Percentiles rank a stretch among this genome's conserved stretches.
Evolutionary conservation across 495 filamentous ascomycete species (phyloP).

Genomic region (Penicillium riverlandense): DNA sequence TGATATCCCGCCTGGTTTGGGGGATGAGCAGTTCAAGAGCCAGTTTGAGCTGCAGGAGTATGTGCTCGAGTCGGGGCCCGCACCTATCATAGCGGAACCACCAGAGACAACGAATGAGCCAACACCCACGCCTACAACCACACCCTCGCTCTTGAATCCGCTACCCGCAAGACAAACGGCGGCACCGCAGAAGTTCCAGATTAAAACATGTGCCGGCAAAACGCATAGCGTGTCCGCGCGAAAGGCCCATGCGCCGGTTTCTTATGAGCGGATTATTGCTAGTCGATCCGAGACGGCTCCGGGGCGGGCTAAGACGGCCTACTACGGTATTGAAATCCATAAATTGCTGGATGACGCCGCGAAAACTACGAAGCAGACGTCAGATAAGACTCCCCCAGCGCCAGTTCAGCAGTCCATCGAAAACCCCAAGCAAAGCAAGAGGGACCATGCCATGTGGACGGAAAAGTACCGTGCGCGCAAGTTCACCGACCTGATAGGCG

Average conservation of each 20-base stretch:
- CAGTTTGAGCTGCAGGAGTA: constrained; percentile 30
- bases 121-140: background rate
- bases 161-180: background rate
- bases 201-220: constrained; percentile 63
- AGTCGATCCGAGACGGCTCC: constrained; percentile 59
- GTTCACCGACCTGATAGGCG: constrained; percentile 89
- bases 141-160: background rate
- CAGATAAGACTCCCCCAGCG: constrained; percentile 4
- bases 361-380: constrained; percentile 30
- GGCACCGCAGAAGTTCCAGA: constrained; percentile 27
- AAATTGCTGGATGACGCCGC: constrained; percentile 62
- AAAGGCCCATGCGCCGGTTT: constrained; percentile 35
- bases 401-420: constrained; percentile 31
- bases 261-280: constrained; percentile 65
- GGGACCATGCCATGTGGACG: constrained; percentile 62
- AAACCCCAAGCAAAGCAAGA: constrained; percentile 19
- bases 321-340: constrained; percentile 90
- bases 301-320: constrained; percentile 70
- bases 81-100: constrained; percentile 3
- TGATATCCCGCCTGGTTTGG: constrained; percentile 6
- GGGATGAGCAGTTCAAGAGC: constrained; percentile 30
- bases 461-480: constrained; percentile 88
- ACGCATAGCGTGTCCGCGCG: constrained; percentile 48
- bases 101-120: constrained; percentile 4
- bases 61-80: constrained; percentile 10